These are phyloP conservation scores for Rubia peregrina DNA, from an alignment of 305 asterid species.

Conservation along the genomic window DNA sequence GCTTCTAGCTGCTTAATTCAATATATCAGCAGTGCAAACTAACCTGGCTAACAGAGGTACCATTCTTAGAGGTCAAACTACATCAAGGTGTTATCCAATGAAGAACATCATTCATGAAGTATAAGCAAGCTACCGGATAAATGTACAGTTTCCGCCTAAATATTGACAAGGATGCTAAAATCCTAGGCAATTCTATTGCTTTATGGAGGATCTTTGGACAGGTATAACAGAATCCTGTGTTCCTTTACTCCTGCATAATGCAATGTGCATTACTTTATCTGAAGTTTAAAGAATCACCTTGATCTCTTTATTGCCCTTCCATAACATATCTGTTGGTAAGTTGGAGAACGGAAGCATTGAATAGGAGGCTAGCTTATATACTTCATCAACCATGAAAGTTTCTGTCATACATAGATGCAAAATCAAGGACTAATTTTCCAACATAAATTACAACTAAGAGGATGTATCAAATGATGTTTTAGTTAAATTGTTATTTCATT, in stretches of 20 bases:
- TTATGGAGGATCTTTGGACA: conserved; percentile 9
- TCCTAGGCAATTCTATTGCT: conserved; percentile 3
- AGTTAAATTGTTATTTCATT: not conserved
- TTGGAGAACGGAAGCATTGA: not conserved
- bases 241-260: not conserved
- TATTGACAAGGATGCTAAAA: not conserved
- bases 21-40: not conserved
- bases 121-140: not conserved
- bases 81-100: not conserved
- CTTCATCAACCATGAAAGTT: conserved; percentile 79
- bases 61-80: not conserved
- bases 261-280: not conserved
- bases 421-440: not conserved
- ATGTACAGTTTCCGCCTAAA: conserved; percentile 6
- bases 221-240: not conserved
- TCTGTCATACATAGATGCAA: conserved; percentile 44
- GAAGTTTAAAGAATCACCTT: conserved; percentile 9
- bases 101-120: not conserved
- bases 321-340: not conserved
- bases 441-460: not conserved
- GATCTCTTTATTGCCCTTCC: conserved; percentile 10
- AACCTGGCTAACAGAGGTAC: not conserved
- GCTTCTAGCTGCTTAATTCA: not conserved
- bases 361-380: conserved; percentile 29
- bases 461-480: not conserved